Base-by-base conservation (phyloP, 305 asterid species). In the Fraxinus sp. region DNA sequence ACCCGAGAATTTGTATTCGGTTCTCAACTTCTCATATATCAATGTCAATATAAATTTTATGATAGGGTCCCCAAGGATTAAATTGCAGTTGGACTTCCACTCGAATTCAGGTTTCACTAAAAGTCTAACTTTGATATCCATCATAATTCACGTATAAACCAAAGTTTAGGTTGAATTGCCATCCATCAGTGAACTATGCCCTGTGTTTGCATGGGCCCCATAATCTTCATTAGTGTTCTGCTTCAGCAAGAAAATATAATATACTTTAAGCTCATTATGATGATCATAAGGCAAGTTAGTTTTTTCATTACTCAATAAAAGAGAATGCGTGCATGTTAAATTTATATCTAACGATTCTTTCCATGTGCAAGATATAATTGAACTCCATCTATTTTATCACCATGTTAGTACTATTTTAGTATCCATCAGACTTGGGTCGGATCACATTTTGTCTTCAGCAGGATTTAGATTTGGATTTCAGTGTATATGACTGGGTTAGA, bases 191-290 rank as follows among this genome's bases (percentile, higher is more conserved):
- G 77, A 5, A 35, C 77, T 73, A 36, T 36, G 44, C 24, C 77
- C 49, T 73, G 28, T 35, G 30, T 73, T 73, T 73, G 7, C 24
- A 28, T 72, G 76, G 14, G 37, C 13, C 28, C 2, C 30, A 0
- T n/a, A 72, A 72, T 73, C 49, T 73, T 35, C 49, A 14, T 73
- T 35, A 35, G 77, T 28, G 10, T 73, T 72, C 46, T 73, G 26
- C 77, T 73, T 33, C 13, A n/a, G 77, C 46, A 35, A 35, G 77
- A 73, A 73, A 73, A n/a, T 73, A 35, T 73, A 71, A 68, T 68
- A 68, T 26, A 11, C 74, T 68, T 28, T 68, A 28, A n/a, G 46
- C 52, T 73, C 14, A 33, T 35, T 73, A 30, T 73, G 28, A 7
- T 1, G 16, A 73, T 33, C 76, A 72, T 8, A 35, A 73, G 77